Evolutionary conservation across 2,329 filamentous ascomycete genomes (phyloP).

Genomic region (Scedosporium aurantiacum): DNA sequence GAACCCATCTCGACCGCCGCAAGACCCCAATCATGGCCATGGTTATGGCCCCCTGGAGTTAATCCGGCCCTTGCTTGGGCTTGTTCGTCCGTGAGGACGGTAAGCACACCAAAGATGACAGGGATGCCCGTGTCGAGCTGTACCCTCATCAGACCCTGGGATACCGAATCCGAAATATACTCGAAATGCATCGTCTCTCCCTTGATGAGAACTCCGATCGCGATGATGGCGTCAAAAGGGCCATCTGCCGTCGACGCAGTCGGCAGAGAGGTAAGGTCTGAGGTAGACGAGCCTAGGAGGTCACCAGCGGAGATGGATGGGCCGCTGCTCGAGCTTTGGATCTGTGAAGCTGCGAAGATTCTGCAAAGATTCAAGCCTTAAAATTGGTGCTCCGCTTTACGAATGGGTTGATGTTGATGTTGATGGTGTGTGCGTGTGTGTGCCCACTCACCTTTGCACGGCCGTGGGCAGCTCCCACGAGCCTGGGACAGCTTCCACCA

Average conservation of each 20-base stretch:
- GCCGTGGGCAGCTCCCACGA: slow-evolving; percentile 91
- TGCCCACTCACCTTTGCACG: slow-evolving; percentile 58
- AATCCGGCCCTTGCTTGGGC: slow-evolving; percentile 76
- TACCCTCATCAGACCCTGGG: slow-evolving; percentile 86
- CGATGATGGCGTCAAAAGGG: slow-evolving; percentile 88
- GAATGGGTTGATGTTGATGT: no score
- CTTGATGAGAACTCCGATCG: slow-evolving; percentile 94
- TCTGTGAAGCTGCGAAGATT: slow-evolving; percentile 74
- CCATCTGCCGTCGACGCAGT: slow-evolving; percentile 31
- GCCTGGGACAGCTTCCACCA: slow-evolving; percentile 80
- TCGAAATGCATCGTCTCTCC: slow-evolving; percentile 99
- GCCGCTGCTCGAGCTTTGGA: slow-evolving; percentile 59
- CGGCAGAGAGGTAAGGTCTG: slow-evolving; percentile 50
- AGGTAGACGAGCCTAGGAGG: slow-evolving; percentile 57
- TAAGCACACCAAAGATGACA: slow-evolving; percentile 85
- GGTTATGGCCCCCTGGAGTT: slow-evolving; percentile 63
- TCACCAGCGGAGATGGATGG: slow-evolving; percentile 60
- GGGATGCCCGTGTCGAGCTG: slow-evolving; percentile 83
- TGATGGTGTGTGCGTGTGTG: no score
- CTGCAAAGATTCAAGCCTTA: slow-evolving; percentile 29
- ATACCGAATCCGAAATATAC: slow-evolving; percentile 88
- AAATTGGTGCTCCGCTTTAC: not conserved
- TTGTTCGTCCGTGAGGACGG: slow-evolving; percentile 79
- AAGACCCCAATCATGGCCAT: slow-evolving; percentile 93
- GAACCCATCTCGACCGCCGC: slow-evolving; percentile 89